Conservation (phyloP, 2,329 filamentous ascomycete species). For the Diatrype stigma region DNA sequence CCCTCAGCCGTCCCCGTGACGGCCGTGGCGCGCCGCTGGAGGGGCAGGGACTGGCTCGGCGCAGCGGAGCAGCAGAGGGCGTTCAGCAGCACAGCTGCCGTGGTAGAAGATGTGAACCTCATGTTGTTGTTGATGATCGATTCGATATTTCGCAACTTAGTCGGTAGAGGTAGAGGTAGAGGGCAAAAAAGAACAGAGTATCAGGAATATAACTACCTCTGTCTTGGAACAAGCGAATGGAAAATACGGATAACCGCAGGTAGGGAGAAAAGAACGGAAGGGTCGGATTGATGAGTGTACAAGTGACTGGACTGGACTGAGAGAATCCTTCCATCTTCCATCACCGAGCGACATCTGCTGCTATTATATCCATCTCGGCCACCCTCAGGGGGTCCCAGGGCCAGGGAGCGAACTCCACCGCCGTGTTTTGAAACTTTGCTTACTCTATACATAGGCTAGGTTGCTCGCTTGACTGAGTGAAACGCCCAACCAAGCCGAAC, state of each 20-base stretch:
- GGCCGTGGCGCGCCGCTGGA: slow-evolving; percentile 15
- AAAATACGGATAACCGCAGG: not conserved
- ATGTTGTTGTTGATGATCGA: too few relatives aligned
- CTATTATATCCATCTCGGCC: too few relatives aligned
- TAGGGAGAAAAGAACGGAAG: not conserved
- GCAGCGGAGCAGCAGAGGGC: not conserved
- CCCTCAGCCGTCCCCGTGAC: slow-evolving; percentile 35
- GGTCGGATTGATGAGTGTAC: not conserved
- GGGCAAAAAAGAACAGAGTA: not conserved
- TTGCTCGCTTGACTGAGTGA: not conserved
- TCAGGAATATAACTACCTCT: not conserved
- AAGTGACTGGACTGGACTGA: not conserved
- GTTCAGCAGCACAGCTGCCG: not conserved
- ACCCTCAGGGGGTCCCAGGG: too few relatives aligned
- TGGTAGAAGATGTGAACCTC: too few relatives aligned
- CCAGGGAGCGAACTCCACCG: too few relatives aligned
- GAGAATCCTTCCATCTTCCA: not conserved
- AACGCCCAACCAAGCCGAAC: not conserved
- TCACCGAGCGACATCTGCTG: too few relatives aligned
- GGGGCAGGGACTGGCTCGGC: not conserved
- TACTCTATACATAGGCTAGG: too few relatives aligned
- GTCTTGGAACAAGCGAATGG: not conserved
- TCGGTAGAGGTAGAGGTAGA: too few relatives aligned
- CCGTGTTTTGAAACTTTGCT: too few relatives aligned
- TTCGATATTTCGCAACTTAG: too few relatives aligned